These are phyloP conservation scores for Aspergillus luchuensis DNA, from an alignment of 2,329 filamentous ascomycete genomes.

Conservation along the genomic window DNA sequence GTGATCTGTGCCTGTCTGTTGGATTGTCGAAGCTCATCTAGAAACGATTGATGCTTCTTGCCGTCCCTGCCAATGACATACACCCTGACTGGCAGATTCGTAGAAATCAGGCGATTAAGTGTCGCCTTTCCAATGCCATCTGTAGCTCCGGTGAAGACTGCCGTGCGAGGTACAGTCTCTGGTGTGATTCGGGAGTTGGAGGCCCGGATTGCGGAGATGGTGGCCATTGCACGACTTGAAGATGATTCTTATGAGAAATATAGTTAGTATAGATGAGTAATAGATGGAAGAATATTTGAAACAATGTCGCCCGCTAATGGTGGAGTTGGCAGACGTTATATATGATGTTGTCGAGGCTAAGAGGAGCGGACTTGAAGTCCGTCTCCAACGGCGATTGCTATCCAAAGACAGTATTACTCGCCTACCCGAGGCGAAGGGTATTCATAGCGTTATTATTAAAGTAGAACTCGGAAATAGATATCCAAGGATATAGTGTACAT, in stretches of 20 bases:
- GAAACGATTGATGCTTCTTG: not conserved
- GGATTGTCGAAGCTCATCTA: not conserved
- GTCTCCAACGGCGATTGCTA: not conserved
- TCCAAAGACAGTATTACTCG: not conserved
- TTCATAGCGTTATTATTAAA: too few species aligned
- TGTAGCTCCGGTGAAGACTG: conserved; percentile 5
- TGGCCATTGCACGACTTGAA: not conserved
- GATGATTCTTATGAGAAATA: not conserved
- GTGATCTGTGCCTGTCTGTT: conserved; percentile 1
- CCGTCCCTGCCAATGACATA: conserved; percentile 4
- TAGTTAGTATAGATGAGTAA: too few species aligned
- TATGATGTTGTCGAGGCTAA: not conserved
- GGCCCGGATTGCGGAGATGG: not conserved
- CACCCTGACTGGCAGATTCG: not conserved
- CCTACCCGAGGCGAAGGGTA: too few species aligned
- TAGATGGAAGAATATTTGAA: not conserved
- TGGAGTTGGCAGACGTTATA: not conserved
- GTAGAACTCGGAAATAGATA: too few species aligned
- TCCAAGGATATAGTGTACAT: too few species aligned
- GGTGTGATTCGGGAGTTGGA: conserved; percentile 1
- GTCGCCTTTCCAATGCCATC: conserved; percentile 7
- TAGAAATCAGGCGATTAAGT: not conserved
- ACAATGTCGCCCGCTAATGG: not conserved
- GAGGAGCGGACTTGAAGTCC: not conserved
- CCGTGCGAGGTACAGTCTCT: not conserved